Conservation (phyloP, 768 basidiomycete genomes). For the Leccinum sublutescens region DNA sequence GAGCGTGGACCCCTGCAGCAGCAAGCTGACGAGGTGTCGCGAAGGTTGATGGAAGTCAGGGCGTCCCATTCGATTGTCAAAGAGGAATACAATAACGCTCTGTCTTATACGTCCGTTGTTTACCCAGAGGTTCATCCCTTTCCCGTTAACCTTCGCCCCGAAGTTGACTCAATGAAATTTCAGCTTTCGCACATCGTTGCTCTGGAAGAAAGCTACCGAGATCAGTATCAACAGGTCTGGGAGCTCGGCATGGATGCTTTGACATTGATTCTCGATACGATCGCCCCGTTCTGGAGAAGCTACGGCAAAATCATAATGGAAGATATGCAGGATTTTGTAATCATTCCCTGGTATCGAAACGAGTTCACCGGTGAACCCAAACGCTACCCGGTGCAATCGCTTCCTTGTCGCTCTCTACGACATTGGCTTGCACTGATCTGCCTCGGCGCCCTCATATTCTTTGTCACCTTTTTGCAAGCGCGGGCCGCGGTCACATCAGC, state of each 20-base stretch:
- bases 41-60: constrained; percentile 53
- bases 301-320: constrained; percentile 82
- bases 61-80: constrained; percentile 56
- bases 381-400: constrained; percentile 53
- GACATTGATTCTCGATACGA: constrained; percentile 71
- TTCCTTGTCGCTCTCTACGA: constrained; percentile 62
- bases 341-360: constrained; percentile 79
- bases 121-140: constrained; percentile 65
- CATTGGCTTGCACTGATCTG: constrained; percentile 66
- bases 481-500: constrained; percentile 58
- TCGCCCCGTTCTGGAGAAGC: constrained; percentile 78
- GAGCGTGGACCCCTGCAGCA: constrained; percentile 44
- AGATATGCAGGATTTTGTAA: constrained; percentile 77
- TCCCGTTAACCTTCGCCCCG: constrained; percentile 54
- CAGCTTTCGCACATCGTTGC: constrained; percentile 70
- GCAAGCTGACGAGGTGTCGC: constrained; percentile 49
- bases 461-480: constrained; percentile 51
- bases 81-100: constrained; percentile 59
- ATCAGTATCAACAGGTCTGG: constrained; percentile 80
- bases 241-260: constrained; percentile 77
- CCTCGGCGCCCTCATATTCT: constrained; percentile 49
- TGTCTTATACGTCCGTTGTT: constrained; percentile 67
- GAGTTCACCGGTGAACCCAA: constrained; percentile 79
- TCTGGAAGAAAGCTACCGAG: constrained; percentile 75
- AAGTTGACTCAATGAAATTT: constrained; percentile 43